Evolutionary conservation across 129 eudicot genomes (phyloP).

Genomic region (Artemisia tridentata): DNA sequence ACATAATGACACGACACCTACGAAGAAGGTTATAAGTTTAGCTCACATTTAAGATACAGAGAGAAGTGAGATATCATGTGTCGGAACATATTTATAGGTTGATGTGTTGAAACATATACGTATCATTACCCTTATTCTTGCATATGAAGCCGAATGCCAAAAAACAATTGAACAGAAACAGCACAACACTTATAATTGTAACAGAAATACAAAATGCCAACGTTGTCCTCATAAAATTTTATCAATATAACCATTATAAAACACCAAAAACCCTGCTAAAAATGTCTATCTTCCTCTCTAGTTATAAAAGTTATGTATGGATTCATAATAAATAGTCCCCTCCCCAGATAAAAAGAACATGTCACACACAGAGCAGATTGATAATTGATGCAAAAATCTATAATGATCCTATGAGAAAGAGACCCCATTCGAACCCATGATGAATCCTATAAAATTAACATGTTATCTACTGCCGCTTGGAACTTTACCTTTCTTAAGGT

Average conservation of each 20-base stretch:
- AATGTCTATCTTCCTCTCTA: constrained; percentile 22
- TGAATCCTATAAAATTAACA: neutral
- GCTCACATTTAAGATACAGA: no score
- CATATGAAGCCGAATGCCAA: no score
- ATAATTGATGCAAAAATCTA: neutral
- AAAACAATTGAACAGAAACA: neutral
- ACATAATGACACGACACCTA: no score
- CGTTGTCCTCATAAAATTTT: neutral
- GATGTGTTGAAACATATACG: no score
- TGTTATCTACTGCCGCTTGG: constrained; percentile 36
- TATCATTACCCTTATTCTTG: no score
- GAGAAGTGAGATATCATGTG: no score
- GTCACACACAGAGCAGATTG: neutral
- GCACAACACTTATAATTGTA: neutral
- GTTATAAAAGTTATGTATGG: constrained; percentile 10
- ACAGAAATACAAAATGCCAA: neutral
- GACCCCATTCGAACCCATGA: constrained; percentile 2
- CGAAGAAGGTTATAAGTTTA: no score
- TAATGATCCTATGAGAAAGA: constrained; percentile 1
- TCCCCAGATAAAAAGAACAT: neutral
- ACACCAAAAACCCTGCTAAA: constrained; percentile 21
- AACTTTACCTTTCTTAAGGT: constrained; percentile 62
- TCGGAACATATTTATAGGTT: no score
- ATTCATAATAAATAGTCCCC: constrained; percentile 12
- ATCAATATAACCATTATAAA: constrained; percentile 11